Evolutionary conservation across 306 rosid species (phyloP), one percentile per base, ranked within the genome.

Genomic region (Quillaja saponaria): DNA sequence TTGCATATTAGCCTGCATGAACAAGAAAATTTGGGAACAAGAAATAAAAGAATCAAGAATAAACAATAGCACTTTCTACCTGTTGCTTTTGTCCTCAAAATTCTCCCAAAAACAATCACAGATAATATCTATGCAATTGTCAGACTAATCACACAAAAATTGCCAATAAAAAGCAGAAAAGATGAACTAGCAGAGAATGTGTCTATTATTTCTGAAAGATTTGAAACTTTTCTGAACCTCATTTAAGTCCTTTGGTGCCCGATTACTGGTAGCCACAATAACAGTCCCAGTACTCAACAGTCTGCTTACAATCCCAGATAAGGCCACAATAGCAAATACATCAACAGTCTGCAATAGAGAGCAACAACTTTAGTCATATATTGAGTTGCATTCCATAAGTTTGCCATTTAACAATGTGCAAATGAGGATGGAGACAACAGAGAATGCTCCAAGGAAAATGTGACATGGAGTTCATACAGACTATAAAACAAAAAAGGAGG

Each of bases 291-390:
- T 86, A 58, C 74, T 81, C 81, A 92, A 78, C 79, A 92, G 81
- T 88, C 95, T 86, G 85, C 95, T 82, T 40, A 92, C 77, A 82
- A 92, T 86, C 83, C 98, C 98, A 86, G 96, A 92, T 79, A 92
- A 86, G 77, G 95, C 94, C 84, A 92, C 96, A 84, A 88, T 82
- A 75, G 96, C 96, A 88, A 92, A 92, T 69, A 92, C 98, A 82
- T 92, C 98, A 84, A 92, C 96, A 64, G 98, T 88, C 98, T 92
- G 96, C 75, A 84, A 88, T 68, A 78, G 58, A 85, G 64, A 73
- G 65, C 19, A 64, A 56, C 35, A 55, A 58, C 34, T 55, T 49
- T 69, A 63, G 78, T 74, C 75, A 75, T 33, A 47, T 49, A 49
- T 54, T 39, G 75, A 40, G 21, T 13, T 64, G 33, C 31, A 59